Percentiles rank a stretch among this genome's conserved stretches.
Evolutionary conservation across 495 filamentous ascomycete genomes (phyloP).

Genomic region (Aspergillus taichungensis): DNA sequence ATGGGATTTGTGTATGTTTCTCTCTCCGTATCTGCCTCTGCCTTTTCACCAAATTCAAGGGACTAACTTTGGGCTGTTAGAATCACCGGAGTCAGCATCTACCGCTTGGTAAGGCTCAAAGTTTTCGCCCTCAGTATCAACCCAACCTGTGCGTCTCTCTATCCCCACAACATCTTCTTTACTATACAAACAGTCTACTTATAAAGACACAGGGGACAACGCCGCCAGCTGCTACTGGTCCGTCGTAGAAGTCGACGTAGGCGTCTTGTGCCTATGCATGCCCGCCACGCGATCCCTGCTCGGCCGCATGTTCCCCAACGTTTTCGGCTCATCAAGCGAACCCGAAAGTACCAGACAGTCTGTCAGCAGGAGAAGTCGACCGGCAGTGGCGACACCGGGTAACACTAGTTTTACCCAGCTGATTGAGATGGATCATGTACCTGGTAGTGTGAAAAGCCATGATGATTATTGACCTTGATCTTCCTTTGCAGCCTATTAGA

Average conservation of each 20-base stretch:
- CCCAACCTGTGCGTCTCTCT: constrained; percentile 10
- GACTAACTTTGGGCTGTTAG: neutral
- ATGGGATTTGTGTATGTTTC: constrained; percentile 16
- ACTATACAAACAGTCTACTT: neutral
- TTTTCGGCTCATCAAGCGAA: no score
- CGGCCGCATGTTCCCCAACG: no score
- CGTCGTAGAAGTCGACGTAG: constrained; percentile 14
- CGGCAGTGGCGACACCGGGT: no score
- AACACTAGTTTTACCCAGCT: no score
- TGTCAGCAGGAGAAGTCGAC: no score
- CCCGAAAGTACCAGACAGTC: no score
- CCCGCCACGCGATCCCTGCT: constrained; percentile 10
- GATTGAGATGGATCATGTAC: no score
- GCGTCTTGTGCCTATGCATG: constrained; percentile 14
- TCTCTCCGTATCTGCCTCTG: neutral
- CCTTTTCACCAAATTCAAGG: neutral
- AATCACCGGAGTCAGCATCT: constrained; percentile 13
- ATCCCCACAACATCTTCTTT: neutral
- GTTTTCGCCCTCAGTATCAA: constrained; percentile 12
- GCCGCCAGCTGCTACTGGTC: constrained; percentile 12
- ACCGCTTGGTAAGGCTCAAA: constrained; percentile 9
- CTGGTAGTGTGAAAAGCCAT: no score
- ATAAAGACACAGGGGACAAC: constrained; percentile 9
- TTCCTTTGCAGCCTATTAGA: no score
- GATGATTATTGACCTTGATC: no score